Percentiles rank a stretch among this genome's conserved stretches.
phyloP scores from a whole-genome alignment of 2,329 filamentous ascomycete genomes.

The Dothistroma pini region DNA sequence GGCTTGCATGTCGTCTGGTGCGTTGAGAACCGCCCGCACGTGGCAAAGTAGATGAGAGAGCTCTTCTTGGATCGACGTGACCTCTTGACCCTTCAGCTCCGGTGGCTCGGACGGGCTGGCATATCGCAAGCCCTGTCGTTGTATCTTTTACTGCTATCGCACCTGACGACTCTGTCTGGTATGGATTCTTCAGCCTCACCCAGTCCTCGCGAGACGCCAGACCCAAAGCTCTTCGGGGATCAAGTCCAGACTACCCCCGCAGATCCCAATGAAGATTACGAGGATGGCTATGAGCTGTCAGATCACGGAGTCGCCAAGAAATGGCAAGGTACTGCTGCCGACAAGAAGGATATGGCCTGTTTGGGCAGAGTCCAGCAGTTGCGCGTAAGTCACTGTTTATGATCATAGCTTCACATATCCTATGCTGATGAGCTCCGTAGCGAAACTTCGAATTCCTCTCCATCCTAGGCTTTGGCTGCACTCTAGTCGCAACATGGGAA shows the following conservation, averaged over 20 bases:
- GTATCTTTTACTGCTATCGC: background rate
- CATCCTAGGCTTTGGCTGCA: slow-evolving; percentile 25
- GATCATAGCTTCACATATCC: background rate
- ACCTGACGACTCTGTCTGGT: background rate
- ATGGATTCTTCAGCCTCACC: background rate
- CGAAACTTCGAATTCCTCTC: slow-evolving; percentile 25
- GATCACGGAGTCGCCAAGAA: slow-evolving; percentile 22
- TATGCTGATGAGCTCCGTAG: background rate
- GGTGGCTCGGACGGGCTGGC: background rate
- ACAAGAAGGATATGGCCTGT: slow-evolving; percentile 24
- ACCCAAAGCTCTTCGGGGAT: slow-evolving; percentile 3
- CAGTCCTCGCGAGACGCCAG: background rate
- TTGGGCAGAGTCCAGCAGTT: slow-evolving; percentile 24
- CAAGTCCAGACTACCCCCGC: slow-evolving; percentile 3
- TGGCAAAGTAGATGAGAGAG: background rate
- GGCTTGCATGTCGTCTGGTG: background rate
- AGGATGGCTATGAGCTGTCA: slow-evolving; percentile 16
- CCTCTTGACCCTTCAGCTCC: background rate
- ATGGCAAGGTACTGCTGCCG: slow-evolving; percentile 23
- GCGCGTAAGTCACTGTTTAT: background rate
- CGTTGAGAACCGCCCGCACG: too few species aligned
- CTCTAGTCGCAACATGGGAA: slow-evolving; percentile 26
- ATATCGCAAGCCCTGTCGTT: background rate
- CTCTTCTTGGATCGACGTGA: background rate
- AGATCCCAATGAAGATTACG: slow-evolving; percentile 8